These are phyloP conservation scores for Cutaneotrichosporon cutaneum DNA, from an alignment of 1,284 basidiomycete genomes.

Conservation along the genomic window DNA sequence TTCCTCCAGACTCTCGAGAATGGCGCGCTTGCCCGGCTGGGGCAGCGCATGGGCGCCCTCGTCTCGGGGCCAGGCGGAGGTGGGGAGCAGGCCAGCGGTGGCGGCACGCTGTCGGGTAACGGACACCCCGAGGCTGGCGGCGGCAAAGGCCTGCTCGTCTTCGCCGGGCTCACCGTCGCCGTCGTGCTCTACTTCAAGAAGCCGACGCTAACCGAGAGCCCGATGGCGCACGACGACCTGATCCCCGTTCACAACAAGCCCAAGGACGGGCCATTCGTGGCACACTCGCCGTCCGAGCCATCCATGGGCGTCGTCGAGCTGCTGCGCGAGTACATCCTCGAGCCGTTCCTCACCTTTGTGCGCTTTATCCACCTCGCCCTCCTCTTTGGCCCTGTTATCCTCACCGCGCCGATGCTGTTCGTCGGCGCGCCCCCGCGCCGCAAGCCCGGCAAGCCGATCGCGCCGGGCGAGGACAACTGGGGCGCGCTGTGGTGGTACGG, in stretches of 20 bases:
- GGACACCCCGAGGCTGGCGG: slow-evolving; percentile 18
- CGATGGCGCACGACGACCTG: slow-evolving; percentile 10
- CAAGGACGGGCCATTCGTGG: slow-evolving; percentile 20
- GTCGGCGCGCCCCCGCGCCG: slow-evolving; percentile 61
- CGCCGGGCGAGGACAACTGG: slow-evolving; percentile 67
- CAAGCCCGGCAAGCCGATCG: slow-evolving; percentile 45
- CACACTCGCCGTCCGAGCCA: slow-evolving; percentile 22
- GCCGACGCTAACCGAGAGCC: slow-evolving; percentile 31
- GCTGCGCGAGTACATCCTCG: slow-evolving; percentile 62
- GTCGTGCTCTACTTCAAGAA: slow-evolving; percentile 31
- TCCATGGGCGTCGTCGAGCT: slow-evolving; percentile 22
- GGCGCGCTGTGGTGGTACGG: slow-evolving; percentile 95
- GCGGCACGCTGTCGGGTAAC: slow-evolving; percentile 10
- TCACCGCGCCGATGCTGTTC: slow-evolving; percentile 80
- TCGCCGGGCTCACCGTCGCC: slow-evolving; percentile 33
- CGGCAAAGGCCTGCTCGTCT: slow-evolving; percentile 29
- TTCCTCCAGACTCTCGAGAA: slow-evolving; percentile 12
- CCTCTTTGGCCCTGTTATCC: slow-evolving; percentile 84
- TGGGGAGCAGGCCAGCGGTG: neutral
- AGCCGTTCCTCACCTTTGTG: slow-evolving; percentile 78
- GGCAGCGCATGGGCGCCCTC: neutral
- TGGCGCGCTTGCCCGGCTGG: slow-evolving; percentile 4
- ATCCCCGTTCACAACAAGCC: slow-evolving; percentile 26
- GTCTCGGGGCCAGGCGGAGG: slow-evolving; percentile 17
- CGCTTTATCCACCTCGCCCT: slow-evolving; percentile 81